Conservation (phyloP, 2,329 filamentous ascomycete genomes). For the Drechslerella stenobrocha region DNA sequence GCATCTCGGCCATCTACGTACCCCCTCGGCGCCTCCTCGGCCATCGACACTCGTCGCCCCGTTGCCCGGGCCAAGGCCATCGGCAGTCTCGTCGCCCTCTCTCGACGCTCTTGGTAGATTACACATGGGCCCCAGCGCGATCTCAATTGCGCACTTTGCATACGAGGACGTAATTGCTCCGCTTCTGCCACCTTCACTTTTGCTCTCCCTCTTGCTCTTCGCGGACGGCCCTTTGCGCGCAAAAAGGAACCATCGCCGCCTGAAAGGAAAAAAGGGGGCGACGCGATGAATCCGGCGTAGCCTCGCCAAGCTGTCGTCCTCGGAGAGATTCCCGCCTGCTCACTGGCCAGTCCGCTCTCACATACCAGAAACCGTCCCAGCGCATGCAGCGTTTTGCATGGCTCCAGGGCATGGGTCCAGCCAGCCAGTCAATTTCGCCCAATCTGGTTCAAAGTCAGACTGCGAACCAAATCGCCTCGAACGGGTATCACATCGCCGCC, state of each 20-base stretch:
- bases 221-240: too few species aligned
- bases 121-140: too few species aligned
- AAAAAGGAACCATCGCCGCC: too few species aligned
- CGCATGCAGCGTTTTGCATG: constrained; percentile 6
- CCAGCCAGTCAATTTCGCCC: neutral
- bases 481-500: too few species aligned
- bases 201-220: neutral
- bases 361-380: neutral
- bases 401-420: neutral
- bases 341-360: neutral
- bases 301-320: constrained; percentile 5
- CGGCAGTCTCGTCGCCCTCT: neutral
- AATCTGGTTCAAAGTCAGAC: too few species aligned
- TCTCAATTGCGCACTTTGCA: neutral
- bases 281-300: neutral
- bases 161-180: neutral
- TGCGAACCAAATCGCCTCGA: too few species aligned
- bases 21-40: too few species aligned
- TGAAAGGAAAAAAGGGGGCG: constrained; percentile 1
- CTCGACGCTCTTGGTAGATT: too few species aligned
- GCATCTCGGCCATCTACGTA: too few species aligned
- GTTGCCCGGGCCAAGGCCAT: neutral
- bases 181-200: neutral
- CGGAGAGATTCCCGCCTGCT: constrained; percentile 4
- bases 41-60: too few species aligned